Evolutionary conservation across 371 early-diverging fungal genomes (phyloP).

Genomic region (Thermomucor indicae-seudaticae): DNA sequence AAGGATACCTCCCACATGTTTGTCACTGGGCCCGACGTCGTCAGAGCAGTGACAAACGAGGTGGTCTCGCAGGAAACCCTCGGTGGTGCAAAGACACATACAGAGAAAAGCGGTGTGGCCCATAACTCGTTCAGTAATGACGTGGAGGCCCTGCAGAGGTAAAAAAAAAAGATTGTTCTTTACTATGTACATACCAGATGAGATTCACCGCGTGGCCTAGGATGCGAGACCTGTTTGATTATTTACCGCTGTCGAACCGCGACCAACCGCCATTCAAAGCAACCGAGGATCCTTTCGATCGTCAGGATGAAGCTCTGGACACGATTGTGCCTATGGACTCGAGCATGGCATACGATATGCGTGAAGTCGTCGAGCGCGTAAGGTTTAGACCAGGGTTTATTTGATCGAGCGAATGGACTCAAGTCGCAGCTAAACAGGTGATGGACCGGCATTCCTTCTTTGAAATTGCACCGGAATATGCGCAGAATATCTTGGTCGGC

Average conservation of each 20-base stretch:
- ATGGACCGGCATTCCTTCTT: constrained; percentile 87
- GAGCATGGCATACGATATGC: constrained; percentile 95
- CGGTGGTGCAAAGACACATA: constrained; percentile 93
- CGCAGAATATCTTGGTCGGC: constrained; percentile 91
- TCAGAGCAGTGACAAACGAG: constrained; percentile 95
- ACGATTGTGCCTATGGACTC: constrained; percentile 87
- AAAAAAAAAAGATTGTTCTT: not conserved
- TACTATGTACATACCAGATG: not conserved
- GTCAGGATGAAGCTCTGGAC: constrained; percentile 81
- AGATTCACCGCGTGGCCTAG: constrained; percentile 9
- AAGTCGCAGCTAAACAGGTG: constrained; percentile 36
- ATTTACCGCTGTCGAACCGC: constrained; percentile 83
- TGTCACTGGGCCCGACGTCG: constrained; percentile 97
- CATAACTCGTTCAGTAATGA: constrained; percentile 93
- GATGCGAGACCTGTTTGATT: constrained; percentile 86
- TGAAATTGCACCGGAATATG: constrained; percentile 92
- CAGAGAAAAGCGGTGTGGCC: constrained; percentile 87
- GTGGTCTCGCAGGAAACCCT: constrained; percentile 93
- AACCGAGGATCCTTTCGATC: constrained; percentile 68
- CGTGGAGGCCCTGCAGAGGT: constrained; percentile 84
- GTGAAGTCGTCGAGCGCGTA: constrained; percentile 78
- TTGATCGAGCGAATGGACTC: not conserved
- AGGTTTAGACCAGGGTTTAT: constrained; percentile 1
- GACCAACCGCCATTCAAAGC: constrained; percentile 62
- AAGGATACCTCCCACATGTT: constrained; percentile 94